These are phyloP conservation scores for Pulveroboletus sp. DNA, from an alignment of 768 basidiomycete species.

Conservation along the genomic window DNA sequence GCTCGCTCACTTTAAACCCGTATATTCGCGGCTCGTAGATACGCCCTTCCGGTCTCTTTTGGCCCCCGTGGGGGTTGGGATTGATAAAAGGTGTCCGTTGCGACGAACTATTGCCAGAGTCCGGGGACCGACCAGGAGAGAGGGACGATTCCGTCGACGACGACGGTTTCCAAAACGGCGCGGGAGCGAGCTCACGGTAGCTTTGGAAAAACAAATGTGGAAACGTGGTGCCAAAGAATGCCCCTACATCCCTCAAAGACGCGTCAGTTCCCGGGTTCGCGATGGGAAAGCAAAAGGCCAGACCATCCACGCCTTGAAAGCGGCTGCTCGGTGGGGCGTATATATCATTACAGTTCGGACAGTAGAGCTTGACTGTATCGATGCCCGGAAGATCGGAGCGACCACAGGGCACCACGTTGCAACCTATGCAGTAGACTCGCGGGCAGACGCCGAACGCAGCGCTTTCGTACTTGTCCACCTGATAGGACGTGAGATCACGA, in stretches of 20 bases:
- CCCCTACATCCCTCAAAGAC: slow-evolving; percentile 52
- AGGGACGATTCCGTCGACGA: slow-evolving; percentile 47
- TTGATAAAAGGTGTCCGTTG: slow-evolving; percentile 67
- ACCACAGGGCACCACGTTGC: slow-evolving; percentile 91
- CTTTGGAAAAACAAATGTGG: slow-evolving; percentile 97
- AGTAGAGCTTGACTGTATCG: slow-evolving; percentile 97
- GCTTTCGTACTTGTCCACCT: slow-evolving; percentile 96
- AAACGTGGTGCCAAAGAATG: slow-evolving; percentile 99
- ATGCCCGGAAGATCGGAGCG: slow-evolving; percentile 92
- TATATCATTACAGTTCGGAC: slow-evolving; percentile 97
- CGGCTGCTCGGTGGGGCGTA: slow-evolving; percentile 94
- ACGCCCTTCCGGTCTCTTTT: slow-evolving; percentile 81
- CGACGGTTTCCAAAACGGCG: slow-evolving; percentile 84
- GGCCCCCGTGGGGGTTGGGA: slow-evolving; percentile 85
- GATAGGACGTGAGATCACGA: slow-evolving; percentile 14
- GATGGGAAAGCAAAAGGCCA: slow-evolving; percentile 13
- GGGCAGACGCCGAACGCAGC: slow-evolving; percentile 92
- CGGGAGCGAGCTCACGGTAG: slow-evolving; percentile 91
- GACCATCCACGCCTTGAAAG: slow-evolving; percentile 94
- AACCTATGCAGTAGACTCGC: slow-evolving; percentile 87
- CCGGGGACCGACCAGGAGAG: slow-evolving; percentile 55
- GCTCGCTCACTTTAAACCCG: slow-evolving; percentile 95
- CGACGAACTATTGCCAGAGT: slow-evolving; percentile 45
- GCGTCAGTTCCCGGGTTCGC: slow-evolving; percentile 9
- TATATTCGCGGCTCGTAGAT: slow-evolving; percentile 93